Conservation (phyloP, 257 asterid genomes). For the Voacanga thouarsii region DNA sequence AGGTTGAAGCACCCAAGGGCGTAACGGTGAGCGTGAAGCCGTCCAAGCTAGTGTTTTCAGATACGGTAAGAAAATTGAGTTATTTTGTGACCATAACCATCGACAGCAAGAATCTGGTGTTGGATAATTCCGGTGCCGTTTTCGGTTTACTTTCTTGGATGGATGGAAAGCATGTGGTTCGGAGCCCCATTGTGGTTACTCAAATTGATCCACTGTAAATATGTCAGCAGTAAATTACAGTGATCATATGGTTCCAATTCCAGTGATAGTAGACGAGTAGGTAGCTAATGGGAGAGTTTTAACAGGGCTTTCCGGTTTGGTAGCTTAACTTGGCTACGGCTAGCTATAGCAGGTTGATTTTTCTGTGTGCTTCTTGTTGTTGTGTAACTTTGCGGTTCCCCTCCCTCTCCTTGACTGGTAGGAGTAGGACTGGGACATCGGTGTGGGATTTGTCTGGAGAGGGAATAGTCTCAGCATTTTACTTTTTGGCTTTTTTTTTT, state of each 20-base stretch:
- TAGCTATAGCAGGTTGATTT: neutral
- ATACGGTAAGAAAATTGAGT: conserved; percentile 46
- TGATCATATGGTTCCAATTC: neutral
- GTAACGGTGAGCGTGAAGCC: conserved; percentile 73
- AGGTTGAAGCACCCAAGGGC: conserved; percentile 72
- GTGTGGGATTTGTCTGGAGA: neutral
- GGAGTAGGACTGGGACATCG: neutral
- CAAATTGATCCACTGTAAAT: conserved; percentile 71
- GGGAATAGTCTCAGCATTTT: neutral
- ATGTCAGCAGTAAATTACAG: neutral
- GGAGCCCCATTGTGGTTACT: conserved; percentile 86
- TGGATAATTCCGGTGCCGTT: conserved; percentile 77
- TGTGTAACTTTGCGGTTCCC: neutral
- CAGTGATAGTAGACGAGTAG: conserved; percentile 1
- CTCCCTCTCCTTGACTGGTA: neutral
- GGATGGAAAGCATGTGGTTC: conserved; percentile 83
- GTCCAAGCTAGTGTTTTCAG: conserved; percentile 59
- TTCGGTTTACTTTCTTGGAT: conserved; percentile 82
- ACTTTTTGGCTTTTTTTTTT: neutral
- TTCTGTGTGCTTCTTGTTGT: neutral
- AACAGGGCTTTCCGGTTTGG: conserved; percentile 1
- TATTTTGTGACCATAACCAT: conserved; percentile 64
- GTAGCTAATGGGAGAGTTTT: neutral
- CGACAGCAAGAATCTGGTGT: conserved; percentile 51
- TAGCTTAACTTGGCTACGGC: neutral